A percentile compares a stretch with the other conserved stretches of the same genome.
Evolutionary conservation across 345 rosid genomes (phyloP).

Genomic region (Chamaenerion angustifolium): DNA sequence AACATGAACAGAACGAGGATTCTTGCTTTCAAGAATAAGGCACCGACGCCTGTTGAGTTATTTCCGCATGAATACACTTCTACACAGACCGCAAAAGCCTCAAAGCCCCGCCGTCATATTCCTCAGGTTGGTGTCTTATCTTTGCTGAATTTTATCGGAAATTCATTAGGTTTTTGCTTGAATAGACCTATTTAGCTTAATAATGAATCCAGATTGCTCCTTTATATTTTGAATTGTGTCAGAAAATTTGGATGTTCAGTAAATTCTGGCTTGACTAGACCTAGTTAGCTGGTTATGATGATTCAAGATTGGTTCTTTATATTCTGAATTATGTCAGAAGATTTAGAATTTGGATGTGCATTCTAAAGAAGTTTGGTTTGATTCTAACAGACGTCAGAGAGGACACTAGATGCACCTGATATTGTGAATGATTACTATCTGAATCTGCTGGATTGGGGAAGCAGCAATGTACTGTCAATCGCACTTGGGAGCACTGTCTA

Average conservation of each 20-base stretch:
- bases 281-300: too few relatives aligned
- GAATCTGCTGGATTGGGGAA: constrained; percentile 41
- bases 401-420: constrained; percentile 39
- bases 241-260: too few relatives aligned
- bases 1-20: constrained; percentile 53
- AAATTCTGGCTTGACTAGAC: too few relatives aligned
- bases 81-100: constrained; percentile 13
- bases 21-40: constrained; percentile 61
- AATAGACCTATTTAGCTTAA: background rate
- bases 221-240: too few relatives aligned
- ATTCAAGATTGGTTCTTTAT: too few relatives aligned
- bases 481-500: constrained; percentile 25
- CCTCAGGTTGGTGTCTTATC: constrained; percentile 21
- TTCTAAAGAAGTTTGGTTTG: too few relatives aligned
- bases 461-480: constrained; percentile 29
- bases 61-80: constrained; percentile 11
- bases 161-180: background rate
- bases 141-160: background rate
- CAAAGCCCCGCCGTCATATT: constrained; percentile 22
- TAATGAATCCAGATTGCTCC: background rate
- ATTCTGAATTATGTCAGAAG: too few relatives aligned
- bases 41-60: constrained; percentile 22
- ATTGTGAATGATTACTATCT: constrained; percentile 36
- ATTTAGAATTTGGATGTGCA: too few relatives aligned
- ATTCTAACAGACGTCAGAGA: constrained; percentile 27